Evolutionary conservation across 768 basidiomycete species (phyloP).

Genomic region (Myochromella boudieri): DNA sequence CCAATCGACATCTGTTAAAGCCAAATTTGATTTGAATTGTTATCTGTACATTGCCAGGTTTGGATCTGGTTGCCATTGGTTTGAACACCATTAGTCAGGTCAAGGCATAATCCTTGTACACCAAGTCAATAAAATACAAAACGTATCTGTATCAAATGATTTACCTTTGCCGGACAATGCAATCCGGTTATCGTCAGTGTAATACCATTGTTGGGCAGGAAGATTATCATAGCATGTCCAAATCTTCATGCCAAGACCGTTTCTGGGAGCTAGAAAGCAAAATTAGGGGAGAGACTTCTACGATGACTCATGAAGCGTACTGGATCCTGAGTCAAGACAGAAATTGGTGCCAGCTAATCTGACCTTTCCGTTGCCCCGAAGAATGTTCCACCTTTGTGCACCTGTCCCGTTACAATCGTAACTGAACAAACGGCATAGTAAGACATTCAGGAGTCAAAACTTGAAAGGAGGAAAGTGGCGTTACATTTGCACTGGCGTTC

Average conservation of each 20-base stretch:
- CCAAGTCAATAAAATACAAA: background rate
- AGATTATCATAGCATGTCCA: slow-evolving; percentile 32
- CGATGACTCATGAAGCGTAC: slow-evolving; percentile 21
- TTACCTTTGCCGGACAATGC: slow-evolving; percentile 13
- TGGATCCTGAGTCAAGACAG: slow-evolving; percentile 32
- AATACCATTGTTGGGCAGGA: slow-evolving; percentile 34
- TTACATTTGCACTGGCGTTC: background rate
- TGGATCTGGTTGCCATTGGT: background rate
- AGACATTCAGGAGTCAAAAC: background rate
- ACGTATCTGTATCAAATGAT: background rate
- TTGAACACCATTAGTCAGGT: background rate
- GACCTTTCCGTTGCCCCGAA: slow-evolving; percentile 25
- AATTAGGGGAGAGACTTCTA: slow-evolving; percentile 22
- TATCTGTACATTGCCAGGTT: background rate
- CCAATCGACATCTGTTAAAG: too few species aligned
- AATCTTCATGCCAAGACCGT: slow-evolving; percentile 31
- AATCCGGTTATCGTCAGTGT: slow-evolving; percentile 24
- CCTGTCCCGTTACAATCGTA: slow-evolving; percentile 31
- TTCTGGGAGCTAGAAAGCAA: slow-evolving; percentile 22
- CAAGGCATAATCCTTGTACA: background rate
- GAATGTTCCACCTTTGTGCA: slow-evolving; percentile 29
- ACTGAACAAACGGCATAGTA: slow-evolving; percentile 13
- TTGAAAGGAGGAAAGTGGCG: too few species aligned
- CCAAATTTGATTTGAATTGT: background rate
- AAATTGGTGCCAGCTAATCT: slow-evolving; percentile 29